Percentiles rank a stretch among this genome's conserved stretches.
phyloP scores from a whole-genome alignment of 1,284 basidiomycete genomes.

The Trichosporon asahii region DNA sequence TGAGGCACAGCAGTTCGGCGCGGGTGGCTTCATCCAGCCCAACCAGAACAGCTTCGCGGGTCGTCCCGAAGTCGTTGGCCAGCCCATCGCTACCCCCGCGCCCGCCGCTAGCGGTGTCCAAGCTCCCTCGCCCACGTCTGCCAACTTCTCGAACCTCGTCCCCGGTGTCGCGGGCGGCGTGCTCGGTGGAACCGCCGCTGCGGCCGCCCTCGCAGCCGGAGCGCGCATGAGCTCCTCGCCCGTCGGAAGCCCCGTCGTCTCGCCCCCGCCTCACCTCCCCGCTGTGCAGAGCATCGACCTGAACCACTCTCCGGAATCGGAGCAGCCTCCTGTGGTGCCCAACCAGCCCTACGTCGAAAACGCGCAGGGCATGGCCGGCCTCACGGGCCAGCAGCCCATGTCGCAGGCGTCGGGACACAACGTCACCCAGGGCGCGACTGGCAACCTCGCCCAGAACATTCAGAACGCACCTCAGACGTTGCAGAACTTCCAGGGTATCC shows the following conservation, averaged over 20 bases:
- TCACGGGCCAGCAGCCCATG: not conserved
- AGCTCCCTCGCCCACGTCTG: not conserved
- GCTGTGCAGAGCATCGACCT: slow-evolving; percentile 2
- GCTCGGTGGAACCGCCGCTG: not conserved
- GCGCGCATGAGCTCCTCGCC: not conserved
- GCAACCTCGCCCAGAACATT: not conserved
- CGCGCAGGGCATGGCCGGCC: not conserved
- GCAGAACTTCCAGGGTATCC: not conserved
- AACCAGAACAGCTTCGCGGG: not conserved
- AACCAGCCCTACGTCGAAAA: not conserved
- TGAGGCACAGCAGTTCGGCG: slow-evolving; percentile 7
- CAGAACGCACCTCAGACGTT: not conserved
- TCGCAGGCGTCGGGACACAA: not conserved
- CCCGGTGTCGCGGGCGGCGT: not conserved
- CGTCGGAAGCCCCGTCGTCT: not conserved
- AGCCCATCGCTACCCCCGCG: not conserved
- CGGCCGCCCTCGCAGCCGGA: not conserved
- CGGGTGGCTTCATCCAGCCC: slow-evolving; percentile 2
- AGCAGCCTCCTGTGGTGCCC: not conserved
- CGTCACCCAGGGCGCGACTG: not conserved
- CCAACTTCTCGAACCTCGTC: not conserved
- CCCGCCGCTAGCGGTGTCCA: not conserved
- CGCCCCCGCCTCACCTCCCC: not conserved
- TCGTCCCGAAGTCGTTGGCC: not conserved
- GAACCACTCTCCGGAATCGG: not conserved